These are phyloP conservation scores for Botrytis tulipae DNA, from an alignment of 2,329 filamentous ascomycete genomes.

Conservation along the genomic window DNA sequence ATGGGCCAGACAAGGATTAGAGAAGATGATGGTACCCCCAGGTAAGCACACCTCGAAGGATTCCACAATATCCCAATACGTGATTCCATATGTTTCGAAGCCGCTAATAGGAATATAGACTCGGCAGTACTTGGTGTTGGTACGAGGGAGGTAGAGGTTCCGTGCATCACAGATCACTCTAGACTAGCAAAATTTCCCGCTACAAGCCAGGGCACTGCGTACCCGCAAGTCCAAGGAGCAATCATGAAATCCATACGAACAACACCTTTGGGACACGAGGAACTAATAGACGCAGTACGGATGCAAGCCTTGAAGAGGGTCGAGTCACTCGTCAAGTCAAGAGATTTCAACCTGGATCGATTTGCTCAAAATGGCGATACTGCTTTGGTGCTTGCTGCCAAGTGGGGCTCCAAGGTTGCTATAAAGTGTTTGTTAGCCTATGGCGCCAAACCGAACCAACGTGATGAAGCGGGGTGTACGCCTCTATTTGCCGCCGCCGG, in stretches of 20 bases:
- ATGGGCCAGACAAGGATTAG: slow-evolving; percentile 19
- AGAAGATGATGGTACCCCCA: slow-evolving; percentile 21
- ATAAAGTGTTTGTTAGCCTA: slow-evolving; percentile 18
- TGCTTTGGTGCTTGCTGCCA: slow-evolving; percentile 18
- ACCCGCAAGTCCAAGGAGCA: slow-evolving; percentile 18
- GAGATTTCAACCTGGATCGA: slow-evolving; percentile 14
- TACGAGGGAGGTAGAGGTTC: slow-evolving; percentile 20
- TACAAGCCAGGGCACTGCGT: slow-evolving; percentile 17
- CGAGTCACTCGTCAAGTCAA: slow-evolving; percentile 15
- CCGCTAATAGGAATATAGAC: neutral
- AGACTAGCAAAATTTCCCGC: slow-evolving; percentile 17
- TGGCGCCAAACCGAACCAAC: slow-evolving; percentile 16
- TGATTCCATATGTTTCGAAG: neutral
- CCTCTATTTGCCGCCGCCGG: slow-evolving; percentile 17
- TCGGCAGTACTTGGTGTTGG: slow-evolving; percentile 16
- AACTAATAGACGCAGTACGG: slow-evolving; percentile 18
- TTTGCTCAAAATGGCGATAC: slow-evolving; percentile 14
- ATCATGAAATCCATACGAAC: slow-evolving; percentile 18
- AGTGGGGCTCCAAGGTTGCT: neutral
- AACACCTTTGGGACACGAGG: slow-evolving; percentile 5
- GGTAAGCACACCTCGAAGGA: neutral
- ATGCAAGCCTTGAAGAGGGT: neutral
- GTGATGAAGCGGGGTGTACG: slow-evolving; percentile 13
- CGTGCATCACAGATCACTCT: slow-evolving; percentile 18
- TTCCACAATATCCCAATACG: neutral